phyloP scores from a whole-genome alignment of 345 rosid genomes.

The Rubroshorea leprosula region DNA sequence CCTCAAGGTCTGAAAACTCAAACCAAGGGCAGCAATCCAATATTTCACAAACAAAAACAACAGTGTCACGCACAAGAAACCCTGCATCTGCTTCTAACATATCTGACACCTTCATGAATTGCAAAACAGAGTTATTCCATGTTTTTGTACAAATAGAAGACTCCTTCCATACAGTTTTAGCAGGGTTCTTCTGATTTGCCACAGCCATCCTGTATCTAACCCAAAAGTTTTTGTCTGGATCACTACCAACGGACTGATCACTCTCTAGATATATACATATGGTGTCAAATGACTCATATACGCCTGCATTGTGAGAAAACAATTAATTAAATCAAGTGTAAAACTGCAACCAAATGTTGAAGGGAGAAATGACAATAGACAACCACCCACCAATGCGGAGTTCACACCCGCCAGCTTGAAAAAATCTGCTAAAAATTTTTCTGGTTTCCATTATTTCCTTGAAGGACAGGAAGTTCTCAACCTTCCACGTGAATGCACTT shows the following conservation, averaged over 20 bases:
- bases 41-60: slow-evolving; percentile 98
- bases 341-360: slow-evolving; percentile 18
- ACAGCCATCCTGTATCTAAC: slow-evolving; percentile 98
- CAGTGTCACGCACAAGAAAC: slow-evolving; percentile 95
- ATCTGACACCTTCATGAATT: slow-evolving; percentile 98
- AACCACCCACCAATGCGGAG: slow-evolving; percentile 84
- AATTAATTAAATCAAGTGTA: slow-evolving; percentile 23
- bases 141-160: slow-evolving; percentile 99
- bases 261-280: slow-evolving; percentile 98
- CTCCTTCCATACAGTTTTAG: slow-evolving; percentile 98
- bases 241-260: slow-evolving; percentile 86
- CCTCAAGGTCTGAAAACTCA: slow-evolving; percentile 90
- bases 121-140: slow-evolving; percentile 98
- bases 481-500: slow-evolving; percentile 98
- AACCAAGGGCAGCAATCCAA: slow-evolving; percentile 78
- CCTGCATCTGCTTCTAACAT: slow-evolving; percentile 99
- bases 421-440: slow-evolving; percentile 97
- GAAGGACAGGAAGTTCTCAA: slow-evolving; percentile 95
- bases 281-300: slow-evolving; percentile 97
- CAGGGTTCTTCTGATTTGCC: slow-evolving; percentile 85
- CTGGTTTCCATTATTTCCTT: slow-evolving; percentile 99
- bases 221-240: slow-evolving; percentile 98
- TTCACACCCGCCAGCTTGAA: slow-evolving; percentile 99
- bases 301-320: slow-evolving; percentile 63
- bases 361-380: slow-evolving; percentile 16